A percentile compares a stretch with the other conserved stretches of the same genome.
These are phyloP conservation scores for Aspergillus piperis DNA, from an alignment of 2,329 filamentous ascomycete species.

Conservation along the genomic window DNA sequence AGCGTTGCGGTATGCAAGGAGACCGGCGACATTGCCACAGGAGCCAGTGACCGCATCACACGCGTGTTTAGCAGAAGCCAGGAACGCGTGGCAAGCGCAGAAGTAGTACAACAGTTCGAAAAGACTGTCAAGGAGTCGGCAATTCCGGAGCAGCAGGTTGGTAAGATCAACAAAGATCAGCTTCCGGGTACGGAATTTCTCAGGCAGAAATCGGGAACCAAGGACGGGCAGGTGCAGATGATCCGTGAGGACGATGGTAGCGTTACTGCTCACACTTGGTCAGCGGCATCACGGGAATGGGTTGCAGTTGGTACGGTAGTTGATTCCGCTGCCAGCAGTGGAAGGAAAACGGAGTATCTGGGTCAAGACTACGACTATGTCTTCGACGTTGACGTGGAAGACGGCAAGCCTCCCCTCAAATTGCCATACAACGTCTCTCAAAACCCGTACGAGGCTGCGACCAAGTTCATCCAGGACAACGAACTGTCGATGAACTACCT, in stretches of 20 bases:
- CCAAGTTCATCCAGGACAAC: slow-evolving; percentile 86
- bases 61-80: slow-evolving; percentile 77
- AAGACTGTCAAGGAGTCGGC: slow-evolving; percentile 78
- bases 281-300: slow-evolving; percentile 70
- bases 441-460: slow-evolving; percentile 88
- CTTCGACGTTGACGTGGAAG: slow-evolving; percentile 94
- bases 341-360: slow-evolving; percentile 72
- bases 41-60: slow-evolving; percentile 83
- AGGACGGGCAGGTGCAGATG: slow-evolving; percentile 94
- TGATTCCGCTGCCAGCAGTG: slow-evolving; percentile 79
- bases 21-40: slow-evolving; percentile 90
- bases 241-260: slow-evolving; percentile 79
- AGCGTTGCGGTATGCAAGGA: slow-evolving; percentile 77
- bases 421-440: slow-evolving; percentile 91
- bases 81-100: slow-evolving; percentile 68
- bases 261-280: slow-evolving; percentile 88
- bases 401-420: slow-evolving; percentile 88
- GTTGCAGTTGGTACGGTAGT: slow-evolving; percentile 92
- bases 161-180: slow-evolving; percentile 86
- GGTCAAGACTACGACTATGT: slow-evolving; percentile 95
- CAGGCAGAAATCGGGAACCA: slow-evolving; percentile 78
- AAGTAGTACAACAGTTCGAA: slow-evolving; percentile 73
- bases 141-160: slow-evolving; percentile 83
- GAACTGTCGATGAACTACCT: slow-evolving; percentile 84
- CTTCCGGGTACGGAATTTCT: slow-evolving; percentile 87